Base-by-base conservation (phyloP, 1,139 yeast genomes). In the Candida neerlandica region DNA sequence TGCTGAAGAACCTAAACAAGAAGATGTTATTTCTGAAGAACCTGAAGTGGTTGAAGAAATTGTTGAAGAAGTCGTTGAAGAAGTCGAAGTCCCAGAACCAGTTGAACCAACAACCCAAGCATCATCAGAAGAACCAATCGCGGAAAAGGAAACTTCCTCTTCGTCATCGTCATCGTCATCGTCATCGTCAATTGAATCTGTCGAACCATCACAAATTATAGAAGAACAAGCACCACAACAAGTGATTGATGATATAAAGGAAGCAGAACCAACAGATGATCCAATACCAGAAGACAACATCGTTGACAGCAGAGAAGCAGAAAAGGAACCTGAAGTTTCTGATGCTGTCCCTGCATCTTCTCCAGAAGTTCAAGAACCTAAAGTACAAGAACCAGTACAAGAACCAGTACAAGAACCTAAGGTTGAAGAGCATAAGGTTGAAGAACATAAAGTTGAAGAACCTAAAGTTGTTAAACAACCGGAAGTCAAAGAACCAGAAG, bases 341-440 rank as follows among this genome's bases (percentile, higher is more conserved):
- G 38, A 32, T 12, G 21, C 29, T 12, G 43, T 37, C 10, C 41
- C 47, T 4, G 38, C 26, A 12, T 15, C 47, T n/a, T 23, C 43
- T 27, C 15, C 27, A 11, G 43, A 42, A 12, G 19, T 21, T 43
- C 15, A 34, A 35, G 44, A 45, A 40, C 18, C 33, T 11, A 21
- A 42, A 12, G 18, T 11, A 15, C 26, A 34, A 35, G 44, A 45
- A 40, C 27, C 33, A 18, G 30, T 7, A 10, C 30, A 33, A n/a
- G 45, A 42, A 42, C 9, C 37, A 14, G n/a, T 26, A 5, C 34
- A 45, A 40, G 18, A 27, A 45, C 10, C 35, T 27, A 40, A 33
- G 16, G 41, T 40, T 16, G 38, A 26, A 30, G 42, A 45, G 37
- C 37, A n/a, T n/a, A n/a, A n/a, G n/a, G n/a, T 6, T 3, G 27